phyloP scores from a whole-genome alignment of 2,329 filamentous ascomycete species.

The Hypoxylon sp. region DNA sequence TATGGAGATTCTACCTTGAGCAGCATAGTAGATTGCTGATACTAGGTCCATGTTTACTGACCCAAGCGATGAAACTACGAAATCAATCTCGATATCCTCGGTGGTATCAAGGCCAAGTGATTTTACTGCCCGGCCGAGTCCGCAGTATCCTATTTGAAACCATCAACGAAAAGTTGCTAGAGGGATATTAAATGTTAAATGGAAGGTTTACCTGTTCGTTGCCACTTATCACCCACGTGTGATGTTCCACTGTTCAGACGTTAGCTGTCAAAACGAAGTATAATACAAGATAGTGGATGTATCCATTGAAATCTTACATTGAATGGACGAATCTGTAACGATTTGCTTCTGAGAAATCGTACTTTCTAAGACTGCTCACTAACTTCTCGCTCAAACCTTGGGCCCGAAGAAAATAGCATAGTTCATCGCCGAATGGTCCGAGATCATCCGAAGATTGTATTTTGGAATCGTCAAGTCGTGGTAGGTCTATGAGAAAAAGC shows the following conservation, averaged over 20 bases:
- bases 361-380: constrained; percentile 77
- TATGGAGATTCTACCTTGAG: constrained; percentile 62
- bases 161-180: constrained; percentile 27
- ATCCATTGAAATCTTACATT: constrained; percentile 69
- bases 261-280: constrained; percentile 39
- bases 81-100: constrained; percentile 76
- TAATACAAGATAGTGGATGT: constrained; percentile 12
- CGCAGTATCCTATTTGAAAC: constrained; percentile 74
- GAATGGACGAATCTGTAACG: constrained; percentile 86
- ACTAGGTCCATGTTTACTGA: constrained; percentile 79
- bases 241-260: constrained; percentile 66
- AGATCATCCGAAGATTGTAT: constrained; percentile 53
- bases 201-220: constrained; percentile 57
- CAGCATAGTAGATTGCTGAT: constrained; percentile 67
- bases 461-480: constrained; percentile 65
- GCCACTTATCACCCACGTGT: constrained; percentile 64
- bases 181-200: constrained; percentile 5
- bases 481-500: constrained; percentile 93
- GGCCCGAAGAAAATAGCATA: constrained; percentile 78
- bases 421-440: constrained; percentile 75
- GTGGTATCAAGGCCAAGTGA: constrained; percentile 72
- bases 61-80: constrained; percentile 85
- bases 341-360: constrained; percentile 83
- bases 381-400: constrained; percentile 76
- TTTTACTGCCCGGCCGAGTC: constrained; percentile 77